Conservation (phyloP, 257 asterid species). For the Plantago elongata region DNA sequence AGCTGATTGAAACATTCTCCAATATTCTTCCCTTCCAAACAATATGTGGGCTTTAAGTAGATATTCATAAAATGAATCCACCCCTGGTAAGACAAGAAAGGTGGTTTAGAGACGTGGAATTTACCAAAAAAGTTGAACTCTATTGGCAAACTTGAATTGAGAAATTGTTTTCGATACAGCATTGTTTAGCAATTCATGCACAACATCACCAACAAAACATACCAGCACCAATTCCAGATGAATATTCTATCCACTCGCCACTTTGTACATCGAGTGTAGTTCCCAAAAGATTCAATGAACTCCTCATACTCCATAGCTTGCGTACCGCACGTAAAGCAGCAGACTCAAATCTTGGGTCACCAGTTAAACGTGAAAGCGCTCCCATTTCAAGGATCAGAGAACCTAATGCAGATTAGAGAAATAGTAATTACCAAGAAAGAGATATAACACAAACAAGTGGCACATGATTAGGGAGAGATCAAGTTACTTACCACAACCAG, state of each 20-base stretch:
- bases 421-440: constrained; percentile 17
- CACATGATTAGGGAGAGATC: constrained; percentile 6
- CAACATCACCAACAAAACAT: constrained; percentile 21
- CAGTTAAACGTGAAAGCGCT: constrained; percentile 80
- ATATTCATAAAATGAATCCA: constrained; percentile 94
- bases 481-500: constrained; percentile 71
- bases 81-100: constrained; percentile 49
- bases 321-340: constrained; percentile 91
- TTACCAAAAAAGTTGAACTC: constrained; percentile 7
- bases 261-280: constrained; percentile 86
- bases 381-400: constrained; percentile 99
- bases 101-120: constrained; percentile 12
- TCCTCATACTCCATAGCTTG: constrained; percentile 96
- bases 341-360: constrained; percentile 82
- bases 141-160: background rate
- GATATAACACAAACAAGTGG: constrained; percentile 13
- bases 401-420: constrained; percentile 41
- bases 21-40: constrained; percentile 86
- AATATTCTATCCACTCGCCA: constrained; percentile 87
- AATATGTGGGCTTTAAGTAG: constrained; percentile 85
- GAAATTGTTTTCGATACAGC: constrained; percentile 1
- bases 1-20: constrained; percentile 97
- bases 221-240: constrained; percentile 99
- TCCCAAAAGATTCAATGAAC: constrained; percentile 88
- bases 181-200: background rate